Evolutionary conservation across 768 basidiomycete species (phyloP).

Genomic region (Panaeolus cyanescens): DNA sequence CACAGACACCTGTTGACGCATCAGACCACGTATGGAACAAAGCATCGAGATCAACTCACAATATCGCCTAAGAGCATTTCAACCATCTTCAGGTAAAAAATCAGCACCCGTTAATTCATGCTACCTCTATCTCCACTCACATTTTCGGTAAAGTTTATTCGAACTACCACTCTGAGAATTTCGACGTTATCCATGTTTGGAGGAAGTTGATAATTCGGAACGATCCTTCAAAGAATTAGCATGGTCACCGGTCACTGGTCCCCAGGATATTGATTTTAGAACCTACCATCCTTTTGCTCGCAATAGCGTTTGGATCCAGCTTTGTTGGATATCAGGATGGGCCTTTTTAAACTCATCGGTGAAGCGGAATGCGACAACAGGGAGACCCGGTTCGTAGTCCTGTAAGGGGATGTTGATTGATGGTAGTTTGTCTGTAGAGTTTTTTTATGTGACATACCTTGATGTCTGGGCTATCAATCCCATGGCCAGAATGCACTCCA

Average conservation of each 20-base stretch:
- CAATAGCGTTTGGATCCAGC: slow-evolving; percentile 55
- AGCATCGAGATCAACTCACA: slow-evolving; percentile 39
- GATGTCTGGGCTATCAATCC: slow-evolving; percentile 50
- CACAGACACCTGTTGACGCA: slow-evolving; percentile 51
- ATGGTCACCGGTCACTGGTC: background rate
- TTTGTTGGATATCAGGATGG: slow-evolving; percentile 58
- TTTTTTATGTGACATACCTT: slow-evolving; percentile 46
- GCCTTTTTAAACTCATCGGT: slow-evolving; percentile 56
- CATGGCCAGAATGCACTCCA: slow-evolving; percentile 27
- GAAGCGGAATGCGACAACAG: slow-evolving; percentile 67
- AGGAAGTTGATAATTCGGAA: slow-evolving; percentile 53
- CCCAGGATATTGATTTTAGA: background rate
- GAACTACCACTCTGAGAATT: slow-evolving; percentile 66
- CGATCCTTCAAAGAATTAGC: slow-evolving; percentile 35
- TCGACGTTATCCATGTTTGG: slow-evolving; percentile 55
- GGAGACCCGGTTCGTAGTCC: slow-evolving; percentile 58
- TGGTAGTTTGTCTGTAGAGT: slow-evolving; percentile 9
- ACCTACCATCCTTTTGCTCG: slow-evolving; percentile 55
- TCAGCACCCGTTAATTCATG: background rate
- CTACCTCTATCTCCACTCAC: slow-evolving; percentile 23
- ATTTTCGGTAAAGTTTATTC: slow-evolving; percentile 56
- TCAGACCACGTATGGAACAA: slow-evolving; percentile 1
- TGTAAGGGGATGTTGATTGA: slow-evolving; percentile 20
- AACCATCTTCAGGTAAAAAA: background rate
- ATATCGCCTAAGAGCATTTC: slow-evolving; percentile 64